phyloP scores from a whole-genome alignment of 495 filamentous ascomycete genomes.

The Penicillium malachiteum region DNA sequence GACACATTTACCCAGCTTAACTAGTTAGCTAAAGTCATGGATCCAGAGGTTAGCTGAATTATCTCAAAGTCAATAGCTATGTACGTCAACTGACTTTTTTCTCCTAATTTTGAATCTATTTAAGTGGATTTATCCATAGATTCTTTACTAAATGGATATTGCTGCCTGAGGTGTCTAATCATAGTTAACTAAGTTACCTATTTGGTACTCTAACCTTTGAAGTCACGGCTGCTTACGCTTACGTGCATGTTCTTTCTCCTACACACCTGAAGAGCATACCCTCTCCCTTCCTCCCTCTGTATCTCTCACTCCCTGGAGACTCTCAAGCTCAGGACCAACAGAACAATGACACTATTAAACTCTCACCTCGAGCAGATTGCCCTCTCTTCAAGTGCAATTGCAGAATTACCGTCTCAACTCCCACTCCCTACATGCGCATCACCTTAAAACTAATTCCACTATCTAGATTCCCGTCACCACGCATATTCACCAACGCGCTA shows the following conservation, averaged over 20 bases:
- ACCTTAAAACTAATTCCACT: conserved; percentile 3
- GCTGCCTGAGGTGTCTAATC: conserved; percentile 26
- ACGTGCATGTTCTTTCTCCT: neutral
- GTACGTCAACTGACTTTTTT: too few species aligned
- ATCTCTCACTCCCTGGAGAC: neutral
- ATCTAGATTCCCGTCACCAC: conserved; percentile 80
- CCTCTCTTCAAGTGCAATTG: conserved; percentile 77
- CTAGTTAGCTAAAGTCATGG: too few species aligned
- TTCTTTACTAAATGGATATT: too few species aligned
- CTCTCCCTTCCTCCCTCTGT: neutral
- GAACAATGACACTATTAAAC: conserved; percentile 70
- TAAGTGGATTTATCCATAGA: too few species aligned
- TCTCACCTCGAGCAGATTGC: conserved; percentile 89
- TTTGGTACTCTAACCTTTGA: neutral
- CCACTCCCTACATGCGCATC: neutral
- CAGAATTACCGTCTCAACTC: conserved; percentile 66
- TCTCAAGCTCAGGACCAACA: neutral
- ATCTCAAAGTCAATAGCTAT: too few species aligned
- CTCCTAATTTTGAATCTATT: too few species aligned
- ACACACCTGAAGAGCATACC: neutral
- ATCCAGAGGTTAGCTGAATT: too few species aligned
- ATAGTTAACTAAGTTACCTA: conserved; percentile 3
- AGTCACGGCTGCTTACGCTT: too few species aligned
- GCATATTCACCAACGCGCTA: conserved; percentile 93
- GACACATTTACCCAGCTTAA: too few species aligned